Evolutionary conservation across 2,329 filamentous ascomycete species (phyloP).

Genomic region (Zalaria obscura): DNA sequence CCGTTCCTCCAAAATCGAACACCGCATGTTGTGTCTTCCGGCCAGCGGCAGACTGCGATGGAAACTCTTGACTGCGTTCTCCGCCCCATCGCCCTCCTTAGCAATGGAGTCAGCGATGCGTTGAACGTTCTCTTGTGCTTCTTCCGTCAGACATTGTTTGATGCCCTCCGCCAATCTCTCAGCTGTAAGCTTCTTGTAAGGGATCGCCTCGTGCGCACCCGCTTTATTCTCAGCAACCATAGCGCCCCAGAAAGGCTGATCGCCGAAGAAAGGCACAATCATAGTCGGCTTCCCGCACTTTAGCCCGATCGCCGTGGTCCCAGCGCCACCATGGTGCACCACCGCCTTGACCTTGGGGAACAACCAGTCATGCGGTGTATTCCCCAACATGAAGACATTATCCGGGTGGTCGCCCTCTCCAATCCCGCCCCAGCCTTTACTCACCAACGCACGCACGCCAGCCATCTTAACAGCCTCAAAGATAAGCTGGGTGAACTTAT

Average conservation of each 20-base stretch:
- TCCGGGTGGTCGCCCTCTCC: constrained; percentile 46
- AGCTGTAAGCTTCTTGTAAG: constrained; percentile 50
- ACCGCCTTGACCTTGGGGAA: constrained; percentile 53
- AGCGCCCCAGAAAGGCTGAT: constrained; percentile 65
- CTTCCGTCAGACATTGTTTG: constrained; percentile 47
- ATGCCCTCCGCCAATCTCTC: constrained; percentile 59
- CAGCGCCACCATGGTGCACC: constrained; percentile 65
- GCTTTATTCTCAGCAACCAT: constrained; percentile 52
- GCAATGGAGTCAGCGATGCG: constrained; percentile 49
- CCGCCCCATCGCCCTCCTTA: constrained; percentile 52
- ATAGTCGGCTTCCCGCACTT: constrained; percentile 60
- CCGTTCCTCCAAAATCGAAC: constrained; percentile 48
- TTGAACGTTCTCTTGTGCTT: constrained; percentile 43
- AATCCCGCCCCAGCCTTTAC: constrained; percentile 62
- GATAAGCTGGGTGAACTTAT: constrained; percentile 55
- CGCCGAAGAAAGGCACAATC: constrained; percentile 68
- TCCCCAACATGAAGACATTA: constrained; percentile 57
- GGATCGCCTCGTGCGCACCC: constrained; percentile 48
- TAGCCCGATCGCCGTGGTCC: constrained; percentile 60
- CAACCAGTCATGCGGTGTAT: constrained; percentile 65
- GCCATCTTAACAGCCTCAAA: constrained; percentile 52
- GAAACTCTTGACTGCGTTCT: constrained; percentile 55
- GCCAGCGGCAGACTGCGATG: constrained; percentile 43
- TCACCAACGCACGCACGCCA: constrained; percentile 57
- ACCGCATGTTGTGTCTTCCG: constrained; percentile 40